Evolutionary conservation across 768 basidiomycete species (phyloP), one percentile per base, ranked within the genome.

Genomic region (Leccinum longicurvipes): DNA sequence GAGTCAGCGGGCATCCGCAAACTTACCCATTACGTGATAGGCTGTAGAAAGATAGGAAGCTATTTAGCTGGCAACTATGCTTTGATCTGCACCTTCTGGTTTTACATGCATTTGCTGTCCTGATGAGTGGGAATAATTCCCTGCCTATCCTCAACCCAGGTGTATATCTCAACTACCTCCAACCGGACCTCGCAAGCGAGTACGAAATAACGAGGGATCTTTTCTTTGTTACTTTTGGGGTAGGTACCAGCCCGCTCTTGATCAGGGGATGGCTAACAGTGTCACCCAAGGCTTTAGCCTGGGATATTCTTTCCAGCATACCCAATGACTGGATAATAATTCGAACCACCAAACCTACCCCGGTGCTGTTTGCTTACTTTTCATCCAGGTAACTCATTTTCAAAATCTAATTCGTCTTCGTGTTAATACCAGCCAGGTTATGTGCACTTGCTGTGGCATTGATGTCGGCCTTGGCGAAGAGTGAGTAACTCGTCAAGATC

Each of bases 121-220:
- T 17, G 12, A 62, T 63, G 58, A 51, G 17, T 34, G 28, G 4
- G 27, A 52, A 55, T 21, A 17, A 27, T 14, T 47, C 61, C 21
- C 44, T 31, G 19, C 51, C 57, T 1, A 54, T 63, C 50, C 55
- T 65, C 47, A 69, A 65, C 12, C 65, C 67, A 14, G 27, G 24
- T 3, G 42, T 63, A 41, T 68, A 67, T 51, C 65, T 67, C 47
- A 69, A 60, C 44, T 70, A 70, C 52, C 65, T 68, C 42, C 25
- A 50, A 19, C 68, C 68, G 8, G 11, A 29, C 6, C 27, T 44
- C 36, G 66, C 67, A 28, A 49, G n/a, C 29, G 47, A 65, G 24
- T 67, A 65, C 34, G 63, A 65, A 27, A 6, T 17, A 49, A 29
- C 52, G 42, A 67, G 60, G 50, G 21, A 69, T 50, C 9, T 64